A percentile compares a stretch with the other conserved stretches of the same genome.
These are phyloP conservation scores for Vitis amurensis DNA, from an alignment of 164 flowering plant genomes.

Conservation along the genomic window DNA sequence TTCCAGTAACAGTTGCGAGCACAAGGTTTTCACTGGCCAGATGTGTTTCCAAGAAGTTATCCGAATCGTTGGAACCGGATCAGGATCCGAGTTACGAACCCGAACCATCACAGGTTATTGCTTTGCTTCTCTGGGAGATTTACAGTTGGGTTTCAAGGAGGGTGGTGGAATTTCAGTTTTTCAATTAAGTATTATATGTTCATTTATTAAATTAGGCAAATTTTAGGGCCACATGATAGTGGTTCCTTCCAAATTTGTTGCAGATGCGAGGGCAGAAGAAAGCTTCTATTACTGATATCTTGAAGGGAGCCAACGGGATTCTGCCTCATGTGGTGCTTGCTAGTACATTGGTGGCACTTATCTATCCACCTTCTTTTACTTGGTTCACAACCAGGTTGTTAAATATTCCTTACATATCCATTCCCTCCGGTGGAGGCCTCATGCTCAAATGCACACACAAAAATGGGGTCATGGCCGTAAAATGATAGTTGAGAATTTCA, in stretches of 20 bases:
- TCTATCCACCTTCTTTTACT: conserved; percentile 93
- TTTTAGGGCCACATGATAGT: neutral
- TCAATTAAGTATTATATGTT: neutral
- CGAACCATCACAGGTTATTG: conserved; percentile 24
- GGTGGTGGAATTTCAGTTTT: neutral
- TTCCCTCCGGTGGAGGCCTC: too few relatives aligned
- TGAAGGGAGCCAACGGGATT: conserved; percentile 71
- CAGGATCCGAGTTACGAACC: conserved; percentile 5
- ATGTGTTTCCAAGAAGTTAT: conserved; percentile 27
- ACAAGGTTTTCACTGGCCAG: conserved; percentile 9
- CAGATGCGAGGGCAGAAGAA: conserved; percentile 37
- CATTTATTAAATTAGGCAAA: neutral
- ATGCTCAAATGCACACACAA: too few relatives aligned
- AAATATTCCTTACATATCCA: conserved; percentile 3
- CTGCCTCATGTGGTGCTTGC: conserved; percentile 86
- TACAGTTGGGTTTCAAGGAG: neutral
- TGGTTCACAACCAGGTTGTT: conserved; percentile 93
- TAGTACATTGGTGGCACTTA: conserved; percentile 81
- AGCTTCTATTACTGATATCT: conserved; percentile 41
- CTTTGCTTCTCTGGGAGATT: neutral
- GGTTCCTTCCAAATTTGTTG: conserved; percentile 8
- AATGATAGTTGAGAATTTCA: too few relatives aligned
- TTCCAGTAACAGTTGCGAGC: conserved; percentile 5
- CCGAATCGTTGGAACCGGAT: conserved; percentile 23
- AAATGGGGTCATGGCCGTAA: too few relatives aligned